These are phyloP conservation scores for Termitomyces sp. DNA, from an alignment of 768 basidiomycete species.

Conservation along the genomic window DNA sequence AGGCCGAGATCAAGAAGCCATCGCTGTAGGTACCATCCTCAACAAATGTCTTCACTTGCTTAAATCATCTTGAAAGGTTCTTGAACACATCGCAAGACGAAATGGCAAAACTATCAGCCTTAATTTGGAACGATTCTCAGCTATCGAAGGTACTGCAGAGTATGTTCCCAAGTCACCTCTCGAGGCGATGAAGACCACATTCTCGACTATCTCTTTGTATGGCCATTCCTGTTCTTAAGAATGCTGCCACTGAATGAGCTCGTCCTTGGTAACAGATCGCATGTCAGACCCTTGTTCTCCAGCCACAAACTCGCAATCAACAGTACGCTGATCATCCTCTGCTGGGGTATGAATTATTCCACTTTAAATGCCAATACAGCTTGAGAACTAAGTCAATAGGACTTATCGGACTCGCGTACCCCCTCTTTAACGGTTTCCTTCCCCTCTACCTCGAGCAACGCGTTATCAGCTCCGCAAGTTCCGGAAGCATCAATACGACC, in stretches of 20 bases:
- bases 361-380: background rate
- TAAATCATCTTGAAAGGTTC: too few relatives aligned
- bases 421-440: too few relatives aligned
- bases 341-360: constrained; percentile 40
- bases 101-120: constrained; percentile 45
- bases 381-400: constrained; percentile 20
- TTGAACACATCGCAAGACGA: constrained; percentile 42
- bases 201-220: too few relatives aligned
- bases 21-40: constrained; percentile 30
- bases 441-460: constrained; percentile 38
- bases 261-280: constrained; percentile 29
- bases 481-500: constrained; percentile 20
- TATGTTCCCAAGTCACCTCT: constrained; percentile 19
- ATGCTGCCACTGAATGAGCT: background rate
- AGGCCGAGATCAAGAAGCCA: too few relatives aligned
- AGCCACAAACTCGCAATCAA: too few relatives aligned
- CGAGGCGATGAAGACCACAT: constrained; percentile 27
- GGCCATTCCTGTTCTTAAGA: background rate
- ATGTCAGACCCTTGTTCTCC: too few relatives aligned
- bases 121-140: constrained; percentile 39
- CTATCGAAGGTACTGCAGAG: constrained; percentile 19
- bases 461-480: constrained; percentile 18
- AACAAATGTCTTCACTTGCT: background rate
- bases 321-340: constrained; percentile 42
- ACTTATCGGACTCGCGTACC: constrained; percentile 48